These are phyloP conservation scores for Tympanopsis confertula DNA, from an alignment of 2,329 filamentous ascomycete genomes.

Conservation along the genomic window DNA sequence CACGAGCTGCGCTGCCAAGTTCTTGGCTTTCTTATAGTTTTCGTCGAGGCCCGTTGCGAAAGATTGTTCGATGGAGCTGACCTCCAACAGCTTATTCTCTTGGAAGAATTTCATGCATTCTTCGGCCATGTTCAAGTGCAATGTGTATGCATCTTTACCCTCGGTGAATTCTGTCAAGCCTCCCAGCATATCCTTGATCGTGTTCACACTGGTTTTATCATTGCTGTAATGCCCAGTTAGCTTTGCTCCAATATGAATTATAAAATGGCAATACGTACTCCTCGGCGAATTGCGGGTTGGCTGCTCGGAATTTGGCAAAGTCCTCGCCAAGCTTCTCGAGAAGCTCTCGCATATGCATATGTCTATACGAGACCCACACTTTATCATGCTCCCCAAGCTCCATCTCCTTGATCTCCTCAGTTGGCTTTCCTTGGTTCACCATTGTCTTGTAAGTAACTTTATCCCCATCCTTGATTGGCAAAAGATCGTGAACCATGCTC, in stretches of 20 bases:
- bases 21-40: conserved; percentile 82
- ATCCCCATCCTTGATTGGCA: conserved; percentile 78
- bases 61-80: conserved; percentile 80
- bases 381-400: conserved; percentile 83
- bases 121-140: conserved; percentile 93
- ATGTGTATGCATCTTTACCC: conserved; percentile 86
- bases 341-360: conserved; percentile 95
- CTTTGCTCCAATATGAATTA: neutral
- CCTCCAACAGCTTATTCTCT: conserved; percentile 69
- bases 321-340: conserved; percentile 87
- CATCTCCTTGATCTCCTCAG: conserved; percentile 76
- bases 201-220: conserved; percentile 67
- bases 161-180: conserved; percentile 89
- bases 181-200: conserved; percentile 94
- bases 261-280: conserved; percentile 16
- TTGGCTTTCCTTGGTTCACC: conserved; percentile 60
- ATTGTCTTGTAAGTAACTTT: conserved; percentile 76
- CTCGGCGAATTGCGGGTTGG: conserved; percentile 86
- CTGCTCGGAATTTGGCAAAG: conserved; percentile 80
- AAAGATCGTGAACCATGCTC: conserved; percentile 89
- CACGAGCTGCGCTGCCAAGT: conserved; percentile 73
- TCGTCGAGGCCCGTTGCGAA: conserved; percentile 88
- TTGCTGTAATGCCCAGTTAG: conserved; percentile 22
- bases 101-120: conserved; percentile 94
- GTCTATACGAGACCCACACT: conserved; percentile 89